Evolutionary conservation across 1,139 yeast genomes (phyloP).

Genomic region (Starmera stellimalicola): DNA sequence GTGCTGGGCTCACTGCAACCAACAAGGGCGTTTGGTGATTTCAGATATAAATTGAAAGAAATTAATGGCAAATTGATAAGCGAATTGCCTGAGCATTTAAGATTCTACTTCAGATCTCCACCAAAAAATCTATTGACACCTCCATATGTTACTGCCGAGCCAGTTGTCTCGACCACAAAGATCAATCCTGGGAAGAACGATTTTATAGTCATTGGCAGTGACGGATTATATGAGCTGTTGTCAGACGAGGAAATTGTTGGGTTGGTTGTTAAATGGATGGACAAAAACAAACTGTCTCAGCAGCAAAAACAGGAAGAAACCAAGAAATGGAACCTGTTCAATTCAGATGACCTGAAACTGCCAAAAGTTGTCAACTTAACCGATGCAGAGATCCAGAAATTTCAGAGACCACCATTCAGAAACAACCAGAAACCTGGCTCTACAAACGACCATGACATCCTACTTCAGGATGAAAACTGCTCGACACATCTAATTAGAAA

Average conservation of each 20-base stretch:
- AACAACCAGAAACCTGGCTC: slow-evolving; percentile 24
- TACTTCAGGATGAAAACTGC: slow-evolving; percentile 75
- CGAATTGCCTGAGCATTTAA: slow-evolving; percentile 68
- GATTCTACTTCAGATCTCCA: slow-evolving; percentile 74
- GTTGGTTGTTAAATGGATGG: slow-evolving; percentile 91
- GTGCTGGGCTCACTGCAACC: slow-evolving; percentile 95
- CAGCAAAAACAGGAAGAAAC: slow-evolving; percentile 9
- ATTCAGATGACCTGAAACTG: slow-evolving; percentile 35
- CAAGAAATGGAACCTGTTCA: slow-evolving; percentile 12
- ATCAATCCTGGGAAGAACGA: slow-evolving; percentile 66
- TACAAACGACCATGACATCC: slow-evolving; percentile 32
- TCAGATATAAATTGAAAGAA: slow-evolving; percentile 77
- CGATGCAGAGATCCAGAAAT: slow-evolving; percentile 40
- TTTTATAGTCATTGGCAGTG: slow-evolving; percentile 88
- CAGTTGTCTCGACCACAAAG: slow-evolving; percentile 78
- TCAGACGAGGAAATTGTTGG: slow-evolving; percentile 90
- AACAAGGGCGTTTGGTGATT: slow-evolving; percentile 94
- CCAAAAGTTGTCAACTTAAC: slow-evolving; percentile 60
- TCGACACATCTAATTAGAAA: slow-evolving; percentile 91
- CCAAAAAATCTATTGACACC: slow-evolving; percentile 81
- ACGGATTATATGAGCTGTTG: slow-evolving; percentile 87
- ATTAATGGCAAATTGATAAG: slow-evolving; percentile 29
- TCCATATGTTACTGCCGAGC: slow-evolving; percentile 96
- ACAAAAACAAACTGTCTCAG: slow-evolving; percentile 47
- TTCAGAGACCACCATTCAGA: slow-evolving; percentile 50